A percentile compares a stretch with the other conserved stretches of the same genome.
These are phyloP conservation scores for Sparassis latifolia DNA, from an alignment of 1,284 basidiomycete species.

Conservation along the genomic window DNA sequence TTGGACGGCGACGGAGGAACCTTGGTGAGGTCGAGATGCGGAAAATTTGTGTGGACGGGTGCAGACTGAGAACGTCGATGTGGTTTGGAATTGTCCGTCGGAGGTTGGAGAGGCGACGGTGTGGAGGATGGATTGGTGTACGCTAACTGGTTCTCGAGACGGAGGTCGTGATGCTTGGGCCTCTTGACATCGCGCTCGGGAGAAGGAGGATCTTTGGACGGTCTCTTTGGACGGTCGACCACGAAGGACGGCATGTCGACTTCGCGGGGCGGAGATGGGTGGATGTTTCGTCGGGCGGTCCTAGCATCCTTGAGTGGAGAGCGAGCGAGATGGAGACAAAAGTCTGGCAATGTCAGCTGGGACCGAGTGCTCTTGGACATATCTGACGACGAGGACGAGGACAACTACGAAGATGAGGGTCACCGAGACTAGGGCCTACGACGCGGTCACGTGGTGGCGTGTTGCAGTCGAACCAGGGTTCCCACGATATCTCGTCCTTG, in stretches of 20 bases:
- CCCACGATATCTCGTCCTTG: no score
- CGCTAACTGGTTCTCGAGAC: conserved; percentile 2
- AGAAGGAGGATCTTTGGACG: neutral
- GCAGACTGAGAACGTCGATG: conserved; percentile 8
- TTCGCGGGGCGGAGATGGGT: neutral
- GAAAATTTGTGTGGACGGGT: neutral
- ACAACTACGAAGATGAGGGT: no score
- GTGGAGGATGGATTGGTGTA: neutral
- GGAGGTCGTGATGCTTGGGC: conserved; percentile 1
- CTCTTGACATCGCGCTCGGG: conserved; percentile 1
- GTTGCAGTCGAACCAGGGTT: no score
- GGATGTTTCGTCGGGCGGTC: conserved; percentile 5
- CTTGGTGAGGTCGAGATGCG: neutral
- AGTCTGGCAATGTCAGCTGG: conserved; percentile 12
- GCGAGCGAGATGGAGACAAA: conserved; percentile 7
- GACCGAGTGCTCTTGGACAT: conserved; percentile 8
- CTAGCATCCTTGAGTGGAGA: conserved; percentile 16
- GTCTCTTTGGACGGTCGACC: neutral
- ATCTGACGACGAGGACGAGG: no score
- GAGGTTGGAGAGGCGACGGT: no score
- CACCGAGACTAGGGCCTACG: no score
- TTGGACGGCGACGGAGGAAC: conserved; percentile 3
- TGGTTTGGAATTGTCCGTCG: neutral
- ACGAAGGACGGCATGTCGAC: neutral
- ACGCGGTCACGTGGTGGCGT: no score